Evolutionary conservation across 805 yeast species (phyloP), one percentile per base, ranked within the genome.

Genomic region (Ogataea pilisensis): DNA sequence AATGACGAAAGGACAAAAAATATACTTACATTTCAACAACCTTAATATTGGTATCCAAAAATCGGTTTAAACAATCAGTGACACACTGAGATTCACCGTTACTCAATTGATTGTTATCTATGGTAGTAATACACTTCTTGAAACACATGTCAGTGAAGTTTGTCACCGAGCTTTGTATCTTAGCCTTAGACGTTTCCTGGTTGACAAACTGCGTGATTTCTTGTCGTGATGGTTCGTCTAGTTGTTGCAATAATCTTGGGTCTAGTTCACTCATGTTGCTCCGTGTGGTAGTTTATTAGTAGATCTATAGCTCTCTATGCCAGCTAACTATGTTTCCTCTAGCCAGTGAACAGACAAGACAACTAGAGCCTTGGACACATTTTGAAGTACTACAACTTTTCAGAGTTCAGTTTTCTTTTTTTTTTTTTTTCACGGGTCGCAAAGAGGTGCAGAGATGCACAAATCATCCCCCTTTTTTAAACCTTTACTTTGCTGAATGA

Each of bases 141-240:
- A 88, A 90, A 62, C 98, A 90, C 71, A 82, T 72, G 58, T 88
- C 90, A 21, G 96, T 89, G 75, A 87, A 88, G 55, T 74, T 78
- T 61, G 90, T 96, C 45, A 90, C 85, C 26, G 95, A 79, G 68
- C 76, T 74, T 63, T 88, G 96, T 24, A 90, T 86, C 66, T 88
- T 87, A 41, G 91, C 81, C 68, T 85, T 87, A 48, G 93, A 76
- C 58, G 84, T 82, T 65, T 90, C 96, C 12, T 82, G 67, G 58
- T 88, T 95, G 36, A 89, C 69, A 68, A 87, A 89, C 42, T 74
- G 71, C 53, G 80, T 70, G 37, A 89, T 78, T 48, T 88, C 95
- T 57, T 78, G 75, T 61, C 83, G 80, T 34, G 93, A 76, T 22
- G 71, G 43, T 27, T 82, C 91, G 57, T 87, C 95, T 25, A 82